These are phyloP conservation scores for Phytophthora sojae DNA, from an alignment of 352 stramenopile genomes.

Conservation along the genomic window DNA sequence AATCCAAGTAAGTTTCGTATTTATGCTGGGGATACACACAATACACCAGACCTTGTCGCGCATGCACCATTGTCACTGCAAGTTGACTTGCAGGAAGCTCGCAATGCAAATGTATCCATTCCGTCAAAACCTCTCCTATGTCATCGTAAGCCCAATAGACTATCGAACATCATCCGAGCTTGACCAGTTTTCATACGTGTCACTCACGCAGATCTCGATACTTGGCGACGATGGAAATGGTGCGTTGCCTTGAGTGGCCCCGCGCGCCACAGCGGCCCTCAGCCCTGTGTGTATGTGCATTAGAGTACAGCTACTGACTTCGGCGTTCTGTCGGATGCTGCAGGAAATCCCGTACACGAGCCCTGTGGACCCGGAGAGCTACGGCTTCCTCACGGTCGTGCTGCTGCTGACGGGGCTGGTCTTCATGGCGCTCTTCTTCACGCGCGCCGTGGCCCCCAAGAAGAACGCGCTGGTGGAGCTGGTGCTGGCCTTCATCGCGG, in stretches of 20 bases:
- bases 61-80: background rate
- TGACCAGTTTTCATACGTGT: slow-evolving; percentile 34
- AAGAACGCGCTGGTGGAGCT: slow-evolving; percentile 85
- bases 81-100: background rate
- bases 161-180: background rate
- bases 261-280: background rate
- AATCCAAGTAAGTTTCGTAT: slow-evolving; percentile 50
- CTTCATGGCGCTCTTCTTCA: slow-evolving; percentile 88
- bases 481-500: slow-evolving; percentile 66
- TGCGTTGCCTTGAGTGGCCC: slow-evolving; percentile 8
- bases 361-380: slow-evolving; percentile 73
- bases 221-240: slow-evolving; percentile 51
- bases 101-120: slow-evolving; percentile 21
- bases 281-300: no score
- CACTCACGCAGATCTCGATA: slow-evolving; percentile 38
- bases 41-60: slow-evolving; percentile 24
- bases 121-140: slow-evolving; percentile 1
- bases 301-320: background rate
- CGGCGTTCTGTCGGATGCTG: background rate
- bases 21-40: slow-evolving; percentile 41
- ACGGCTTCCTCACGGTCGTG: slow-evolving; percentile 67
- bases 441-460: slow-evolving; percentile 70
- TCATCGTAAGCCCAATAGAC: background rate
- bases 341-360: slow-evolving; percentile 88
- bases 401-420: slow-evolving; percentile 76